phyloP scores from a whole-genome alignment of 2,329 filamentous ascomycete genomes.

The Stenocarpella maydis region DNA sequence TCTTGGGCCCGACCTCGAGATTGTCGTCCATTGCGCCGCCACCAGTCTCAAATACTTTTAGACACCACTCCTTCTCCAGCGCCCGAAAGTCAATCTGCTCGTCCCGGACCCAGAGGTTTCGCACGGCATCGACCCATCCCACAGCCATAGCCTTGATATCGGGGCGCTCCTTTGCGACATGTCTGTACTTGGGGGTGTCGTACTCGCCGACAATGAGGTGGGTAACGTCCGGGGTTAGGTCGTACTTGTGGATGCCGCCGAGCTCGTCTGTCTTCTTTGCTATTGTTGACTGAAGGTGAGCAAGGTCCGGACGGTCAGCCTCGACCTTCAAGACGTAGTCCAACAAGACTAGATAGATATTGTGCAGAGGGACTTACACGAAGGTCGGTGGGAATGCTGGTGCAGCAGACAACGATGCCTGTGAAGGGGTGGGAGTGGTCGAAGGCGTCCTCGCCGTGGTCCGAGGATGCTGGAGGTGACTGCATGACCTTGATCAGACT shows the following conservation, averaged over 20 bases:
- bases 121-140: constrained; percentile 85
- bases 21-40: constrained; percentile 50
- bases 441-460: constrained; percentile 45
- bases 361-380: constrained; percentile 63
- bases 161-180: constrained; percentile 87
- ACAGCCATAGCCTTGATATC: constrained; percentile 85
- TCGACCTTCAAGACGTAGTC: constrained; percentile 10
- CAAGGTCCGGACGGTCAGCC: background rate
- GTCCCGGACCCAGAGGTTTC: constrained; percentile 81
- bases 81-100: constrained; percentile 75
- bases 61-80: constrained; percentile 72
- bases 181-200: constrained; percentile 92
- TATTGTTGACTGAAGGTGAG: constrained; percentile 57
- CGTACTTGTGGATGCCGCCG: constrained; percentile 86
- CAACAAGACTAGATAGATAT: constrained; percentile 30
- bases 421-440: constrained; percentile 71
- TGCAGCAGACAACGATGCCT: constrained; percentile 85
- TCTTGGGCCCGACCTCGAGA: constrained; percentile 44
- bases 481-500: constrained; percentile 37
- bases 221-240: constrained; percentile 94
- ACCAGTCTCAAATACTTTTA: constrained; percentile 68
- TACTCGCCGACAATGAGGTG: constrained; percentile 92
- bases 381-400: constrained; percentile 80
- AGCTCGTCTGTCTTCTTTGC: constrained; percentile 76
- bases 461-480: constrained; percentile 38